Evolutionary conservation across 1,284 basidiomycete genomes (phyloP).

Genomic region (Ustilago xerochloae): DNA sequence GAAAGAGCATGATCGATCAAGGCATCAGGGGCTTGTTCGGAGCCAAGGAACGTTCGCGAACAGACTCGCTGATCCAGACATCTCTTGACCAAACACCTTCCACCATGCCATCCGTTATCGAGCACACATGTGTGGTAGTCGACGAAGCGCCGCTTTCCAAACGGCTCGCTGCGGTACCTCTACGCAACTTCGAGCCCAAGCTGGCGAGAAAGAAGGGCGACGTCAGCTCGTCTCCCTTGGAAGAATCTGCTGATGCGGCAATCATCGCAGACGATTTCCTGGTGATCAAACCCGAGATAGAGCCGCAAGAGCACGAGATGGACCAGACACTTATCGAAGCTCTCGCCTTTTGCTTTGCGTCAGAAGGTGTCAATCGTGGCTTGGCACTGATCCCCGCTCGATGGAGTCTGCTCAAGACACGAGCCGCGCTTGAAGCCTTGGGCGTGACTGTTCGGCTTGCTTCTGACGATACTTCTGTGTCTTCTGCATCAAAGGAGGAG

Average conservation of each 20-base stretch:
- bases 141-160: slow-evolving; percentile 46
- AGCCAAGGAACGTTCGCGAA: slow-evolving; percentile 23
- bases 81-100: slow-evolving; percentile 22
- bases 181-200: slow-evolving; percentile 45
- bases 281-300: slow-evolving; percentile 19
- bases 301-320: slow-evolving; percentile 48
- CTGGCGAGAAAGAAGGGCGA: slow-evolving; percentile 24
- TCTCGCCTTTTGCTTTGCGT: slow-evolving; percentile 60
- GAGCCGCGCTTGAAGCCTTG: slow-evolving; percentile 48
- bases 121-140: slow-evolving; percentile 62
- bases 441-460: slow-evolving; percentile 55
- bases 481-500: not conserved
- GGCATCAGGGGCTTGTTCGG: slow-evolving; percentile 46
- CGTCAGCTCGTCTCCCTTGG: not conserved
- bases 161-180: slow-evolving; percentile 22
- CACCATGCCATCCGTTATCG: slow-evolving; percentile 54
- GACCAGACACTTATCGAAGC: slow-evolving; percentile 56
- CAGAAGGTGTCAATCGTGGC: slow-evolving; percentile 49
- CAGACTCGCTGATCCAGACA: slow-evolving; percentile 29
- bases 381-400: slow-evolving; percentile 61
- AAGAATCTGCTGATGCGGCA: not conserved
- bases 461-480: slow-evolving; percentile 5
- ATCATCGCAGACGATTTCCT: slow-evolving; percentile 5
- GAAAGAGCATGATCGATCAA: slow-evolving; percentile 40
- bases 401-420: slow-evolving; percentile 55